A percentile compares a stretch with the other conserved stretches of the same genome.
Conservation (phyloP, 2,329 filamentous ascomycete species). For the Huntiella abstrusa region DNA sequence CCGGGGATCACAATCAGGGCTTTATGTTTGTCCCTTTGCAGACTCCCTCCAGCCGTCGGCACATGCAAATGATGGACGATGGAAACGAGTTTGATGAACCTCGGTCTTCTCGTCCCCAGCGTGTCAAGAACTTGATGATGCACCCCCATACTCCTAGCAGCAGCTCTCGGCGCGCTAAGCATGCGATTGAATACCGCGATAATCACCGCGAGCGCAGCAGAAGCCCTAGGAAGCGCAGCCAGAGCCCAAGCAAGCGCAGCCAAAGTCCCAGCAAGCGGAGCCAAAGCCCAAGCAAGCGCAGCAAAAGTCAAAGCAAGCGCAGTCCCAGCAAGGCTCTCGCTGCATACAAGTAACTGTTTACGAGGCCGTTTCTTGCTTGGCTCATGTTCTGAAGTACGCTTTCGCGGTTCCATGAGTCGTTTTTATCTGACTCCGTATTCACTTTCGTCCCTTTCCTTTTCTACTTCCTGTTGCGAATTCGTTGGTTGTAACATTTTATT, state of each 20-base stretch:
- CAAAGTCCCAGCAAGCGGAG: conserved; percentile 10
- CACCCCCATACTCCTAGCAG: conserved; percentile 7
- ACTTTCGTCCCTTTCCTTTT: too few relatives aligned
- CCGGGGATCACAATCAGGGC: conserved; percentile 17
- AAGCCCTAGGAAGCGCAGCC: conserved; percentile 11
- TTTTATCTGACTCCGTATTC: too few relatives aligned
- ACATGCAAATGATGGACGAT: conserved; percentile 12
- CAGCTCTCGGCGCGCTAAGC: not conserved
- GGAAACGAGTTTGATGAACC: conserved; percentile 5
- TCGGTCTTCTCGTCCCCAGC: conserved; percentile 3
- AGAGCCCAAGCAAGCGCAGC: conserved; percentile 4
- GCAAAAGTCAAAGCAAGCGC: conserved; percentile 10
- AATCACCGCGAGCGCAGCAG: conserved; percentile 9
- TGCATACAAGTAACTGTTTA: too few relatives aligned
- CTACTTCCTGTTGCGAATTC: too few relatives aligned
- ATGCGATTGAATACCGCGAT: conserved; percentile 4
- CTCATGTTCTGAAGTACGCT: too few relatives aligned
- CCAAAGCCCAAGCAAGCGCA: conserved; percentile 3
- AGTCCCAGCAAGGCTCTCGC: not conserved
- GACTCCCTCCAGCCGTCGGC: conserved; percentile 21
- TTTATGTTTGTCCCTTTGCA: conserved; percentile 25
- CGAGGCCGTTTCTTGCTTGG: too few relatives aligned
- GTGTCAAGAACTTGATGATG: conserved; percentile 8
- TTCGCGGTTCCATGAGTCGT: too few relatives aligned
- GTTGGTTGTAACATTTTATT: too few relatives aligned